phyloP scores from a whole-genome alignment of 2,329 filamentous ascomycete species.

The Dactylellina haptotyla region DNA sequence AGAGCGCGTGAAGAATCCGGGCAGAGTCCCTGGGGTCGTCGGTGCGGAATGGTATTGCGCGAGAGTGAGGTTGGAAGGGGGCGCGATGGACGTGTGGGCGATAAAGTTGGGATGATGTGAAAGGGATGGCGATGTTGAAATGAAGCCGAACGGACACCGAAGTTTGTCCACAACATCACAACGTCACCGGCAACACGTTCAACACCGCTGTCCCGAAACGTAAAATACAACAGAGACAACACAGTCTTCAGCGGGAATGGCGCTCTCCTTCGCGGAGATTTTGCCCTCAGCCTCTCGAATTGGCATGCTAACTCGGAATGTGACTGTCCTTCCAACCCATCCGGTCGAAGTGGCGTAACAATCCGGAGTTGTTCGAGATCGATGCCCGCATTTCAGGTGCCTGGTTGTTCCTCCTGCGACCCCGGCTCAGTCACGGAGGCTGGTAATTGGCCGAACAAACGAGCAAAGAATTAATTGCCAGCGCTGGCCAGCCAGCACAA shows the following conservation, averaged over 20 bases:
- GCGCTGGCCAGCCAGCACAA: not conserved
- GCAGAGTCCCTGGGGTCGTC: not conserved
- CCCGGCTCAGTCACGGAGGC: not conserved
- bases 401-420: not conserved
- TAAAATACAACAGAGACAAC: constrained; percentile 8
- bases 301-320: not conserved
- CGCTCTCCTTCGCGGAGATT: too few species aligned
- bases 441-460: constrained; percentile 16
- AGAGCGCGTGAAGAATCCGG: not conserved
- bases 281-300: not conserved
- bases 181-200: constrained; percentile 16
- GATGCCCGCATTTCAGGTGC: not conserved
- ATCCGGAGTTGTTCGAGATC: not conserved
- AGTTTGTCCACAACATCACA: constrained; percentile 14
- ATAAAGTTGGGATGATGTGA: constrained; percentile 8
- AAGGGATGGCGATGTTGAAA: constrained; percentile 24
- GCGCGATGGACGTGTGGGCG: not conserved
- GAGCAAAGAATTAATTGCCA: not conserved
- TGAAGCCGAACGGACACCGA: constrained; percentile 19
- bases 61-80: not conserved
- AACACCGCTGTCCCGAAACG: not conserved
- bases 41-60: not conserved
- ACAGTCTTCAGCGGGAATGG: not conserved
- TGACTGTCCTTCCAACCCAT: not conserved
- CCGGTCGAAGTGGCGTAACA: too few species aligned